phyloP scores from a whole-genome alignment of 768 basidiomycete genomes.

The Tricholoma terreum region DNA sequence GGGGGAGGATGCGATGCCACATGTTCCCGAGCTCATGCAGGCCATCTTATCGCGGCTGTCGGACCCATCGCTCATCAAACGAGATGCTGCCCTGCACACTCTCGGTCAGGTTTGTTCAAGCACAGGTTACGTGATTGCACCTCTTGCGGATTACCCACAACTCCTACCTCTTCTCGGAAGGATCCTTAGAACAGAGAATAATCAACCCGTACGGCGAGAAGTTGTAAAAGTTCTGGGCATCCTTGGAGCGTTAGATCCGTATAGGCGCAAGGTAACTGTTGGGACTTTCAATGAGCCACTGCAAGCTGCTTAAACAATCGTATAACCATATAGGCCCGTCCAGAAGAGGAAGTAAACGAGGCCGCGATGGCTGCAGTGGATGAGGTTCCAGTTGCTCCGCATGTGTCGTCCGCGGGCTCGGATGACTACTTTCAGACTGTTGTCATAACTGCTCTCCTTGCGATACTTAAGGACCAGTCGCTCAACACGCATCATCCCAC shows the following conservation, averaged over 20 bases:
- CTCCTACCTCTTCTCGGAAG: constrained; percentile 82
- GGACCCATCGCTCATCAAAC: constrained; percentile 85
- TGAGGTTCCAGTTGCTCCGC: constrained; percentile 66
- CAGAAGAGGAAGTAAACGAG: constrained; percentile 64
- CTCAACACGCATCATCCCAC: constrained; percentile 85
- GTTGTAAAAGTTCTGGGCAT: constrained; percentile 95
- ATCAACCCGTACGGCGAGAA: constrained; percentile 71
- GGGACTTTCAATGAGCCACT: not conserved
- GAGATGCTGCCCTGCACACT: constrained; percentile 91
- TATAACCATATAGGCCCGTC: constrained; percentile 42
- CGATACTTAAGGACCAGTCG: constrained; percentile 85
- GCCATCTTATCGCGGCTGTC: constrained; percentile 85
- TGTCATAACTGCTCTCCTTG: constrained; percentile 83
- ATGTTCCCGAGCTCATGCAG: constrained; percentile 85
- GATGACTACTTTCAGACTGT: constrained; percentile 99
- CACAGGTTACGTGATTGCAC: constrained; percentile 91
- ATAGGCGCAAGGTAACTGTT: constrained; percentile 75
- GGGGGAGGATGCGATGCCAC: constrained; percentile 83
- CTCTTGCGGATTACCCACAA: constrained; percentile 88
- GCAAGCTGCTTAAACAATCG: not conserved
- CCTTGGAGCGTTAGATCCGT: constrained; percentile 94
- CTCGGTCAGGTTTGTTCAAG: constrained; percentile 95
- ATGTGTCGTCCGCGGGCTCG: constrained; percentile 58
- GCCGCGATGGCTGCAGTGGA: constrained; percentile 59
- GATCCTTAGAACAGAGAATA: constrained; percentile 80